Evolutionary conservation across 208 protist genomes (phyloP), one percentile per base, ranked within the genome.

Genomic region (Phytomonas serpens): DNA sequence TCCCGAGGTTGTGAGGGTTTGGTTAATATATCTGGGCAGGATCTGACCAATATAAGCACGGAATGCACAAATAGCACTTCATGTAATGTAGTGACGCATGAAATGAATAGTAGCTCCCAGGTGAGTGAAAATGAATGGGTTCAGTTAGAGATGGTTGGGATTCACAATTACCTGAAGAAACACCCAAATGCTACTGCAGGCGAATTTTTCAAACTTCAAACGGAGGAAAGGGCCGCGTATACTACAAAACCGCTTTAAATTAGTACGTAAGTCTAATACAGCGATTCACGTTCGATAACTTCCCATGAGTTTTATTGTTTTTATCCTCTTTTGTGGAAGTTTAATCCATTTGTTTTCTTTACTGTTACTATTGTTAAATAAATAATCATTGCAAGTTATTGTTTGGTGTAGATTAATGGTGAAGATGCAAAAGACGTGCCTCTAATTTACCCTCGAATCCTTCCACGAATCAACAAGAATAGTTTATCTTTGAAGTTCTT

Each of bases 171-270:
- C 47, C 27, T 57, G 47, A 57, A 57, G 19, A 57, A 19, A 27
- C 47, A 57, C 27, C 47, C 47, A 19, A 19, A 23, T 57, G 11
- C 47, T 27, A 27, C 27, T 57, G 47, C 47, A 27, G 47, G 27
- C 13, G 47, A 57, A 57, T 57, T 57, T 57, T 57, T 57, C 47
- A 27, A 57, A 57, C 47, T 57, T 57, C 47, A 11, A 57, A 57
- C 47, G 5, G 47, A 57, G 47, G 47, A 57, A 57, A 57, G 47
- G 7, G 47, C 47, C 13, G 47, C 47, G 19, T 57, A 57, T 57
- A 57, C 47, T 4, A 57, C 47, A 57, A 57, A 23, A 19, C 23
- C 47, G 5, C 47, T 57, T 57, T 57, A 27, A 57, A 57, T 57
- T 57, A 9, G 47, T 27, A 57, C 23, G 47, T 27, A 2, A 57